Evolutionary conservation across 75 land plant species (phyloP).

Genomic region (Pinus taeda): DNA sequence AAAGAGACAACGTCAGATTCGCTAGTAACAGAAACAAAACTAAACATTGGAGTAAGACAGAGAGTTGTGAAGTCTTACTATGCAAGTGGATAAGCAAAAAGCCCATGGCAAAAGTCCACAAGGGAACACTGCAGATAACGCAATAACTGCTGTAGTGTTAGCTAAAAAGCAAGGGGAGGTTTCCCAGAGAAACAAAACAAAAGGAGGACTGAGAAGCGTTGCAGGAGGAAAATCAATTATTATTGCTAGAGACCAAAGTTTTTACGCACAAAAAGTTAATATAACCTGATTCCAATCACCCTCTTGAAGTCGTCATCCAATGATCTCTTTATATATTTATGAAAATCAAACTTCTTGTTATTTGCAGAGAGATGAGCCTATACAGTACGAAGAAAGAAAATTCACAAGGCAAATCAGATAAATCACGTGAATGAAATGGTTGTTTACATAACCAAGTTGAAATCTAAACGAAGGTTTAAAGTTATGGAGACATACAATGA

Average conservation of each 20-base stretch:
- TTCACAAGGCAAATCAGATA: not conserved
- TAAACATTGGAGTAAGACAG: not conserved
- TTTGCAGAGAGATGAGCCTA: constrained; percentile 68
- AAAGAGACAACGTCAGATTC: no score
- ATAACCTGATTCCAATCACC: no score
- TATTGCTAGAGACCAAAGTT: no score
- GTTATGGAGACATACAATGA: constrained; percentile 12
- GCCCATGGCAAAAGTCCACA: constrained; percentile 54
- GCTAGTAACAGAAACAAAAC: no score
- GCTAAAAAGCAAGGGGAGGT: not conserved
- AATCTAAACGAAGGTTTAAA: not conserved
- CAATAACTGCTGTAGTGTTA: not conserved
- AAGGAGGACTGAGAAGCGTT: no score
- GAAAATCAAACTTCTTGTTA: constrained; percentile 54
- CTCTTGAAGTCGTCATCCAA: no score
- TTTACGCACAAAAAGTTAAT: no score
- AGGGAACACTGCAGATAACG: constrained; percentile 33
- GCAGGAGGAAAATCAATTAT: no score
- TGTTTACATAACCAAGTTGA: not conserved
- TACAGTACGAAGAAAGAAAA: not conserved
- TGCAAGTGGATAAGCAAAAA: constrained; percentile 50
- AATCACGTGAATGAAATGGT: not conserved
- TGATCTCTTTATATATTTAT: no score
- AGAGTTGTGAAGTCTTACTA: constrained; percentile 25
- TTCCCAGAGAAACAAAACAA: not conserved